Evolutionary conservation across 2,329 filamentous ascomycete species (phyloP).

Genomic region (Cyclaneusma minus): DNA sequence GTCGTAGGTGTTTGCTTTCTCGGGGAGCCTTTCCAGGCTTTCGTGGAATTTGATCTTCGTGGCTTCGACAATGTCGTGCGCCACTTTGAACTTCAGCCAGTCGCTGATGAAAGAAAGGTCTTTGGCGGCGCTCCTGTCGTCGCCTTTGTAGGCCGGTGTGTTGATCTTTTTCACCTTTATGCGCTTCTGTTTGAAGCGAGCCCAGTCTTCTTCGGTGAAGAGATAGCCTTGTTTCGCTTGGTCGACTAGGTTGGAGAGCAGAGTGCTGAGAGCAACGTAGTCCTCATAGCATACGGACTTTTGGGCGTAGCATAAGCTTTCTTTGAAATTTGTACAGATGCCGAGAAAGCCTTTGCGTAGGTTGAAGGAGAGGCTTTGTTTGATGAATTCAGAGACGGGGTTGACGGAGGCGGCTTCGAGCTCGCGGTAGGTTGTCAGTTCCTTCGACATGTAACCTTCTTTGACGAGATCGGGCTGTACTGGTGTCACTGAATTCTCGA

Average conservation of each 20-base stretch:
- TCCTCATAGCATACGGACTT: slow-evolving; percentile 28
- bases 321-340: slow-evolving; percentile 46
- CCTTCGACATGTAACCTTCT: slow-evolving; percentile 32
- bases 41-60: slow-evolving; percentile 16
- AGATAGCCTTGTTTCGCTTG: slow-evolving; percentile 36
- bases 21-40: slow-evolving; percentile 3
- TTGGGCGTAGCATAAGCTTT: slow-evolving; percentile 43
- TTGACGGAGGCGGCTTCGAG: slow-evolving; percentile 5
- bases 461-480: slow-evolving; percentile 26
- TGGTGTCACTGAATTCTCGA: slow-evolving; percentile 42
- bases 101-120: slow-evolving; percentile 33
- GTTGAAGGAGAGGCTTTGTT: slow-evolving; percentile 39
- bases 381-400: slow-evolving; percentile 27
- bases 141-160: not conserved
- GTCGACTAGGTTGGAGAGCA: slow-evolving; percentile 40
- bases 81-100: slow-evolving; percentile 39
- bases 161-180: slow-evolving; percentile 1
- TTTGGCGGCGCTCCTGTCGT: too few relatives aligned
- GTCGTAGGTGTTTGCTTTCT: slow-evolving; percentile 8
- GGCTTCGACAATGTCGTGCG: slow-evolving; percentile 22
- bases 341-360: slow-evolving; percentile 43
- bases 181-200: slow-evolving; percentile 13
- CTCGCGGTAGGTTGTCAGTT: slow-evolving; percentile 22
- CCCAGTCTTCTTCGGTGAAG: slow-evolving; percentile 29
- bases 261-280: slow-evolving; percentile 32